Conservation (phyloP, 2,329 filamentous ascomycete species). For the Cordyceps fumosorosea region DNA sequence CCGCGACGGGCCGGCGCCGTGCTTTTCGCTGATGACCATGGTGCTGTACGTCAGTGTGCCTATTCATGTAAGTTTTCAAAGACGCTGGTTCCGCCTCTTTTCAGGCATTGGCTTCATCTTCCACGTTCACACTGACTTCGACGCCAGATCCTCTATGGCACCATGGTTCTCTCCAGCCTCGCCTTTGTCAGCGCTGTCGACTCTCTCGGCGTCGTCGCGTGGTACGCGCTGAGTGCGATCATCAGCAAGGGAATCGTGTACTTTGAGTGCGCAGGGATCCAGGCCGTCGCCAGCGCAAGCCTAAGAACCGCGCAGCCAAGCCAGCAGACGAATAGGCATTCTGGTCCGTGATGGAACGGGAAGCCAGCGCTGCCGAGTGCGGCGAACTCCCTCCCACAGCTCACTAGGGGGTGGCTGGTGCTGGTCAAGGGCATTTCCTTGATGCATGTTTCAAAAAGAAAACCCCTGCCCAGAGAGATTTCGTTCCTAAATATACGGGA, state of each 20-base stretch:
- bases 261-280: background rate
- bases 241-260: background rate
- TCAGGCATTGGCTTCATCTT: background rate
- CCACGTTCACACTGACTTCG: too few relatives aligned
- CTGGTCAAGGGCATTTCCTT: background rate
- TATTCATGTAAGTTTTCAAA: background rate
- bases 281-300: background rate
- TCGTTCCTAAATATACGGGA: background rate
- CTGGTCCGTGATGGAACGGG: background rate
- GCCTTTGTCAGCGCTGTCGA: conserved; percentile 1
- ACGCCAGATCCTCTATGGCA: background rate
- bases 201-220: background rate
- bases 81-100: background rate
- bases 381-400: background rate
- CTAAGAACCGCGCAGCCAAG: background rate
- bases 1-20: background rate
- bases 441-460: too few relatives aligned
- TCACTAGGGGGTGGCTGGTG: background rate
- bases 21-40: background rate
- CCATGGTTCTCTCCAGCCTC: background rate
- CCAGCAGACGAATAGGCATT: background rate
- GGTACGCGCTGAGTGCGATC: background rate
- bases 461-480: background rate
- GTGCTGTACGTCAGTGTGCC: background rate
- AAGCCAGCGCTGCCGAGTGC: background rate